Conservation (phyloP, 2,329 filamentous ascomycete species). For the Trichophyton mentagrophytes region DNA sequence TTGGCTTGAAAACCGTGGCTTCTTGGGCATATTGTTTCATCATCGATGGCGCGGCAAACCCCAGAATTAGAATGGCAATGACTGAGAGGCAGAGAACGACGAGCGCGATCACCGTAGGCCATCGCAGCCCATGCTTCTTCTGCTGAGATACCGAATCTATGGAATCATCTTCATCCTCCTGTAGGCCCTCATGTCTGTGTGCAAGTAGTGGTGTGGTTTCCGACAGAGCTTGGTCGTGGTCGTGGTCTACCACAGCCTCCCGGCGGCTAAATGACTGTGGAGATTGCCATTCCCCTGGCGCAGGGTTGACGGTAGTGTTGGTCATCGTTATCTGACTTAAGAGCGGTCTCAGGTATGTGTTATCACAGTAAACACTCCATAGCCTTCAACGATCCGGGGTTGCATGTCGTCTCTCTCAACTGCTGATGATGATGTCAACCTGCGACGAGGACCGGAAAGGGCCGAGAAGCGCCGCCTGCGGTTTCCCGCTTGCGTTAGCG, state of each 20-base stretch:
- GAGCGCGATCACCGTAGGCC: slow-evolving; percentile 69
- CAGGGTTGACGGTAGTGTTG: not conserved
- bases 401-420: not conserved
- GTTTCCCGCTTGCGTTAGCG: not conserved
- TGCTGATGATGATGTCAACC: not conserved
- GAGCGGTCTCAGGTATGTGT: not conserved
- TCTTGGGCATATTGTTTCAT: slow-evolving; percentile 78
- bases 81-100: slow-evolving; percentile 49
- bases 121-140: slow-evolving; percentile 38
- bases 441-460: not conserved
- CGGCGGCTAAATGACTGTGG: not conserved
- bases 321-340: not conserved
- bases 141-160: not conserved
- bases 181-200: slow-evolving; percentile 21
- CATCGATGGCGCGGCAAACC: slow-evolving; percentile 67
- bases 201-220: slow-evolving; percentile 33
- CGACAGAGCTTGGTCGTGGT: slow-evolving; percentile 13
- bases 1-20: slow-evolving; percentile 69
- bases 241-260: not conserved
- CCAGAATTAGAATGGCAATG: slow-evolving; percentile 59
- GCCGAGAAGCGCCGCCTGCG: not conserved
- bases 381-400: not conserved
- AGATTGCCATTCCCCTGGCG: not conserved
- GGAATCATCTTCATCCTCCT: not conserved
- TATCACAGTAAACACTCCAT: not conserved